Evolutionary conservation across 2,329 filamentous ascomycete genomes (phyloP).

Genomic region (Penicillium frequentans): DNA sequence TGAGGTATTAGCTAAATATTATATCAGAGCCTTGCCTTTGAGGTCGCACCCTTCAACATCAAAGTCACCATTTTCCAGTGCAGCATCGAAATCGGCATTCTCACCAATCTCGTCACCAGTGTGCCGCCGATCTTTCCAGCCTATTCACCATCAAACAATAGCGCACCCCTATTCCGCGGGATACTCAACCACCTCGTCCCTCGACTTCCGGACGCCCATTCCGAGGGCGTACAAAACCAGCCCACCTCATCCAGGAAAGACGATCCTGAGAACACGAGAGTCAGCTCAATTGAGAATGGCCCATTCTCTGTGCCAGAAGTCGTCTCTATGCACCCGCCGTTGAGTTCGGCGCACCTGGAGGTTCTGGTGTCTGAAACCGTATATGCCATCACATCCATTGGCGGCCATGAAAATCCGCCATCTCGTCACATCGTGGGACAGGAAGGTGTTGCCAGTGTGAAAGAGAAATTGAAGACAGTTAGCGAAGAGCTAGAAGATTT

Average conservation of each 20-base stretch:
- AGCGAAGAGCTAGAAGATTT: constrained; percentile 97
- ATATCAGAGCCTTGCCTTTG: constrained; percentile 74
- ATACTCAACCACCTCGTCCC: constrained; percentile 81
- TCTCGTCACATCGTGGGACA: constrained; percentile 90
- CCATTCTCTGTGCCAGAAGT: constrained; percentile 47
- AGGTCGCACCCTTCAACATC: constrained; percentile 95
- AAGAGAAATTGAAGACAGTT: constrained; percentile 94
- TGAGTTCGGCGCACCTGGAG: constrained; percentile 68
- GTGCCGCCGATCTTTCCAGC: constrained; percentile 71
- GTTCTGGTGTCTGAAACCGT: constrained; percentile 83
- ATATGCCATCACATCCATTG: constrained; percentile 85
- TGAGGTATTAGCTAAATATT: constrained; percentile 5
- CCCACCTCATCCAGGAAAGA: constrained; percentile 8
- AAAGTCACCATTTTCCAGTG: constrained; percentile 95
- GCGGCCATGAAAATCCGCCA: constrained; percentile 92
- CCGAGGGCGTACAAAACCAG: constrained; percentile 3
- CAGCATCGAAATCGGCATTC: constrained; percentile 84
- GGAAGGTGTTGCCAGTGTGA: constrained; percentile 83
- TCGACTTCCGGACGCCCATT: constrained; percentile 59
- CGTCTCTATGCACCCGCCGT: constrained; percentile 70
- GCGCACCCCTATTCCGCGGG: constrained; percentile 77
- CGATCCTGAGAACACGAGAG: constrained; percentile 17
- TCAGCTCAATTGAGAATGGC: constrained; percentile 30
- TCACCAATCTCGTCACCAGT: constrained; percentile 84
- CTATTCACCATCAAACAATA: constrained; percentile 68